Percentiles rank a stretch among this genome's conserved stretches.
Evolutionary conservation across 2,329 filamentous ascomycete genomes (phyloP).

Genomic region (Didymella keratinophila): DNA sequence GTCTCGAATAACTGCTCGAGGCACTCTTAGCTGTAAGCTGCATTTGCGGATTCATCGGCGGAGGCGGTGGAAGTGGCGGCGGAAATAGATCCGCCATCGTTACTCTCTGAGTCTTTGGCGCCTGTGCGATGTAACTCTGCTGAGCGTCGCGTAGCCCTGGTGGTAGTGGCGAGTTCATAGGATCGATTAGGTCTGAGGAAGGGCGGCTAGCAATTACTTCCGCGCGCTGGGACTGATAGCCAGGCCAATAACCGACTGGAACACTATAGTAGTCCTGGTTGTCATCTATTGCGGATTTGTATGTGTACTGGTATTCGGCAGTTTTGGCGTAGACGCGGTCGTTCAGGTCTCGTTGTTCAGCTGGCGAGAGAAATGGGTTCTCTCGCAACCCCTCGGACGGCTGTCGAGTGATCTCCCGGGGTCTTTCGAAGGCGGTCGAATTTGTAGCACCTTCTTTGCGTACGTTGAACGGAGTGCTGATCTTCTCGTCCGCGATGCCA

Average conservation of each 20-base stretch:
- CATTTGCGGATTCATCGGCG: constrained; percentile 7
- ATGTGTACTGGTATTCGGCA: constrained; percentile 16
- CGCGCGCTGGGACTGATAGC: constrained; percentile 15
- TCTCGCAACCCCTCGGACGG: background rate
- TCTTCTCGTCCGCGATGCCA: constrained; percentile 32
- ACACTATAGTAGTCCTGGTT: constrained; percentile 20
- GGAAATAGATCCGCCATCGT: constrained; percentile 24
- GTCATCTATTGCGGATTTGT: constrained; percentile 18
- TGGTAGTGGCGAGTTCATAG: constrained; percentile 7
- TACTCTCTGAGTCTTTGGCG: constrained; percentile 24
- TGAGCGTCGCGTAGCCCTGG: background rate
- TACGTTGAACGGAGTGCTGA: constrained; percentile 34
- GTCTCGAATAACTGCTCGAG: constrained; percentile 16
- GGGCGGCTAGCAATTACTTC: constrained; percentile 16
- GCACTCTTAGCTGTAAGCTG: constrained; percentile 9
- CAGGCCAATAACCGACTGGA: constrained; percentile 23
- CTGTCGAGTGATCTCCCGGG: constrained; percentile 5
- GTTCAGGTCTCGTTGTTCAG: constrained; percentile 5
- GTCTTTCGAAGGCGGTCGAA: constrained; percentile 1
- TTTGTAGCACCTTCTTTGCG: constrained; percentile 29
- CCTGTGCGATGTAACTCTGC: background rate
- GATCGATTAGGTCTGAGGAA: constrained; percentile 24
- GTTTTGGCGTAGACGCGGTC: constrained; percentile 21
- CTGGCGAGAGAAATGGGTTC: constrained; percentile 19
- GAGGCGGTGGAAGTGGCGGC: constrained; percentile 22